Evolutionary conservation across 1,284 basidiomycete genomes (phyloP), one percentile per base, ranked within the genome.

Genomic region (Athelia sp.): DNA sequence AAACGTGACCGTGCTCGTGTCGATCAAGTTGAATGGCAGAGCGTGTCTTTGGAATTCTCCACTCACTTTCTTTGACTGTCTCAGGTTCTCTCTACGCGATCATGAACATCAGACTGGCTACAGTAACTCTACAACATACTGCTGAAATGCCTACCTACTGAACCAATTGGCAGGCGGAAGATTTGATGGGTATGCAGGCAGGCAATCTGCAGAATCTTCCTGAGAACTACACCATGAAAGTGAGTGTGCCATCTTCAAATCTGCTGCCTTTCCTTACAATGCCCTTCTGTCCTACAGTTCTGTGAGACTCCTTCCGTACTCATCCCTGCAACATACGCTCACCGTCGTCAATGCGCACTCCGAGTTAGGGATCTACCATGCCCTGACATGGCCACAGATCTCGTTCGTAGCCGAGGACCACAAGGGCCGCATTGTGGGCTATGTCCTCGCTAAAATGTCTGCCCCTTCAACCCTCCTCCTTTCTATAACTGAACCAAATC

Each of bases 331-430:
- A n/a, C 21, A 15, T 15, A n/a, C 13, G 31, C 19, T 45, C 13
- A 14, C 17, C 42, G 14, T 24, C 45, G 22, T 31, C 18, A 9
- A 6, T 34, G 34, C n/a, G 17, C 13, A 11, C 4, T 19, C 19
- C 10, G n/a, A 3, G 48, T 19, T 49, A 97, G 94, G 96, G 75
- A 76, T 93, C 46, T 93, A 92, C 65, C 92, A 96, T 62, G 76
- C 83, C 6, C 70, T 95, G 61, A 93, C 87, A 9, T 98, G 95
- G 95, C 95, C 95, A 1, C 86, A 93, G 56, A 76, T 98, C 19
- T 96, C 93, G 2, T 98, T 90, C 63, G 93, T 98, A 17, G 95
- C 94, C 0, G 93, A 96, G 62, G 92, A 96, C 61, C 79, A 84
- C 52, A 85, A 85, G 60, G 93, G 94, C 0, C 77, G 90, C 46